Evolutionary conservation across 169 alveolate species (phyloP).

Genomic region (Cryptosporidium ryanae): DNA sequence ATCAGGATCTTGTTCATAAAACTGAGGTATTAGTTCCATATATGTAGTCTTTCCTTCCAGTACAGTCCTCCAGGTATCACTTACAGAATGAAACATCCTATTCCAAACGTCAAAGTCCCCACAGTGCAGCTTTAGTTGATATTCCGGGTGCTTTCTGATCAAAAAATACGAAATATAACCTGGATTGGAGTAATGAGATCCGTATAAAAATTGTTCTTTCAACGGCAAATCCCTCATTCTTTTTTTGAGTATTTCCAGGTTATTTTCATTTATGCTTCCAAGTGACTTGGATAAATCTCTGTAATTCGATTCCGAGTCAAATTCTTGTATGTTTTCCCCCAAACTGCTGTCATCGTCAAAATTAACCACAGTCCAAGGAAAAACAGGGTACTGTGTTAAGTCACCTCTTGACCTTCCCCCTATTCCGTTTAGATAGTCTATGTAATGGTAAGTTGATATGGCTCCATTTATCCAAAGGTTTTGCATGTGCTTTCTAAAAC

Average conservation of each 20-base stretch:
- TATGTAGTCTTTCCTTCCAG: conserved; percentile 86
- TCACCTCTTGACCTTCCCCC: conserved; percentile 94
- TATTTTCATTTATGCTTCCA: conserved; percentile 88
- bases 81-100: conserved; percentile 73
- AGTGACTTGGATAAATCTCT: conserved; percentile 93
- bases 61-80: conserved; percentile 50
- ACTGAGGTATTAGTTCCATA: conserved; percentile 94
- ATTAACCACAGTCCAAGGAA: conserved; percentile 95
- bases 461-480: conserved; percentile 91
- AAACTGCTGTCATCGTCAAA: conserved; percentile 81
- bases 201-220: conserved; percentile 91
- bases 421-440: conserved; percentile 91
- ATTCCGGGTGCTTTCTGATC: conserved; percentile 93
- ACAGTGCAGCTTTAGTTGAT: conserved; percentile 93
- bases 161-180: conserved; percentile 96
- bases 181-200: conserved; percentile 97
- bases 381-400: conserved; percentile 95
- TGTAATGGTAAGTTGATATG: conserved; percentile 93
- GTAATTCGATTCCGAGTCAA: conserved; percentile 69
- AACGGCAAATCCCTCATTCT: conserved; percentile 83
- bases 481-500: conserved; percentile 81
- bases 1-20: conserved; percentile 87
- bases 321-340: background rate
- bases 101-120: conserved; percentile 90
- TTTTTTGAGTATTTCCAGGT: conserved; percentile 84